phyloP scores from a whole-genome alignment of 2,329 filamentous ascomycete genomes.

The Leptographium galeiforme region DNA sequence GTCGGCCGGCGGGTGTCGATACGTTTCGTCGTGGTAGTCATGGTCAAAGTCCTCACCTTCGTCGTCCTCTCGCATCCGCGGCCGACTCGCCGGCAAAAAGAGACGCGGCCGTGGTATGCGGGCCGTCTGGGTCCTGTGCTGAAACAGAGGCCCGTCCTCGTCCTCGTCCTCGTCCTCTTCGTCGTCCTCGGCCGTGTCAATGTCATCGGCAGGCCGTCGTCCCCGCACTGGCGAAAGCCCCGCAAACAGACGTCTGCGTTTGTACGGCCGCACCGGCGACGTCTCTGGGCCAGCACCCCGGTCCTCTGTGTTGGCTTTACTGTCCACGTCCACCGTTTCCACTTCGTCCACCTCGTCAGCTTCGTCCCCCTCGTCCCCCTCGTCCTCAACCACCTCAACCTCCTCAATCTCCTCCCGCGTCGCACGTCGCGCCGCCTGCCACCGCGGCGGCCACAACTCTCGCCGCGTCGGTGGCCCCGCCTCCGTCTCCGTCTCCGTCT shows the following conservation, averaged over 20 bases:
- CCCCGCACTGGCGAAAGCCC: neutral
- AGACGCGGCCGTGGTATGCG: no score
- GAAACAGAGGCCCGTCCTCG: neutral
- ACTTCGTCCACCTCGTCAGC: neutral
- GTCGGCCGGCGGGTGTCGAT: constrained; percentile 5
- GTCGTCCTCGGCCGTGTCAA: neutral
- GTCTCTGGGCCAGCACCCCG: neutral
- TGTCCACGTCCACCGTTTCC: neutral
- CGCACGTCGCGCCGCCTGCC: neutral
- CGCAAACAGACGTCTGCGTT: constrained; percentile 7
- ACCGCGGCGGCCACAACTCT: neutral
- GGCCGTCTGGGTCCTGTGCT: no score
- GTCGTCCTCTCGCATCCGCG: neutral
- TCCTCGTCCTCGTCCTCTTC: neutral
- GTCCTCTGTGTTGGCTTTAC: no score
- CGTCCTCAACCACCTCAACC: neutral
- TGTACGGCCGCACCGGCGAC: constrained; percentile 5
- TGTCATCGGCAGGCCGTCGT: neutral
- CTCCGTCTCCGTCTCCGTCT: neutral
- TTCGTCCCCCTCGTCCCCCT: neutral
- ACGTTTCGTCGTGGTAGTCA: neutral
- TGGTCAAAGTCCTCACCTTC: no score
- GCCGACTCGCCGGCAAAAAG: no score
- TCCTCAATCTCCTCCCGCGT: constrained; percentile 8
- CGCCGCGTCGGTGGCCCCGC: neutral